Evolutionary conservation across 768 basidiomycete genomes (phyloP).

Genomic region (Tylopilus subfusipes): DNA sequence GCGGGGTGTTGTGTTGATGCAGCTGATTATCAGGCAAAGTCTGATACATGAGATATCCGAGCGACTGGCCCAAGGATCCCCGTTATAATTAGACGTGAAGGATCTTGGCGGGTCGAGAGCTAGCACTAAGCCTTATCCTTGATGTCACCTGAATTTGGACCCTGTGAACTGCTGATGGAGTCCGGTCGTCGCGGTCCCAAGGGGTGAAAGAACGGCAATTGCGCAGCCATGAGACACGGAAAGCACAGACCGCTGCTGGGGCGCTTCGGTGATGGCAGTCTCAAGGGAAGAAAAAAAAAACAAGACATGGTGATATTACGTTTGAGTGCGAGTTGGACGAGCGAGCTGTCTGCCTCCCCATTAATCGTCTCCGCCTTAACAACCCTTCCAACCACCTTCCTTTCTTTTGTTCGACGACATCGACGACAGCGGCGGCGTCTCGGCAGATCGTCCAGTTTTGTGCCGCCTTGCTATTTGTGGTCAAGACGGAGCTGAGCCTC

Average conservation of each 20-base stretch:
- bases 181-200: slow-evolving; percentile 5
- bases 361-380: slow-evolving; percentile 25
- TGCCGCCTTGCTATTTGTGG: slow-evolving; percentile 23
- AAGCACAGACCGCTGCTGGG: not conserved
- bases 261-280: slow-evolving; percentile 4
- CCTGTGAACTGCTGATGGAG: not conserved
- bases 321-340: not conserved
- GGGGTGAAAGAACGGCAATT: not conserved
- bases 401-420: slow-evolving; percentile 15
- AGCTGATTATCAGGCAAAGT: not conserved
- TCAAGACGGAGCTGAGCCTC: slow-evolving; percentile 25
- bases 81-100: not conserved
- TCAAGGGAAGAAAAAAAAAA: not conserved
- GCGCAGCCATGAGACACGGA: slow-evolving; percentile 13
- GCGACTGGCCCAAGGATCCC: slow-evolving; percentile 7
- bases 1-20: not conserved
- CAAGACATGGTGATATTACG: slow-evolving; percentile 8
- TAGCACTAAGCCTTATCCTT: not conserved
- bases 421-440: slow-evolving; percentile 6
- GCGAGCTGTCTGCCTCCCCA: not conserved
- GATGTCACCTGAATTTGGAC: slow-evolving; percentile 13
- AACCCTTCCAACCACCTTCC: slow-evolving; percentile 12
- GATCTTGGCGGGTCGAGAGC: not conserved
- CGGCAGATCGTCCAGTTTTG: slow-evolving; percentile 12
- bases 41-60: not conserved